Evolutionary conservation across 139 green algal species (phyloP), one percentile per base, ranked within the genome.

Genomic region (Bryopsis sp.): DNA sequence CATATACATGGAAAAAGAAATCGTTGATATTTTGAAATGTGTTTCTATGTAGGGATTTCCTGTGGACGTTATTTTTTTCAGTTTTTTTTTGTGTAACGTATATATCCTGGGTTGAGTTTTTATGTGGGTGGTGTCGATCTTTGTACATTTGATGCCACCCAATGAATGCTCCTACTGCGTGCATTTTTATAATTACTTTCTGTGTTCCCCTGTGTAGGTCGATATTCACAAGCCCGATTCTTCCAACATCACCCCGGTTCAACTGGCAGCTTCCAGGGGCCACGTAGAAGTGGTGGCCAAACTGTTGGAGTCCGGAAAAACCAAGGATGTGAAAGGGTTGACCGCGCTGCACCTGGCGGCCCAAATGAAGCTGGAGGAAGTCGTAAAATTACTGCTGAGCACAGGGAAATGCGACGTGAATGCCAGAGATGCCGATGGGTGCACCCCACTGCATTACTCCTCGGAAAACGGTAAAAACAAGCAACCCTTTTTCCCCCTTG

Each of bases 381-480:
- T 81, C 57, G 75, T 58, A 1, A 29, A 32, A 7, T 69, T 71
- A 29, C n/a, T 81, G 22, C 60, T 81, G 38, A 50, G 48, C 0
- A 34, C 63, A 1, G 59, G 43, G 22, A 74, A 60, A 26, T 74
- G 69, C n/a, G 64, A 77, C 39, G 47, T 72, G 7, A 72, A 47
- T 34, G 64, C 66, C 57, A 81, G 74, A 61, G 75, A 81, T 57
- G 54, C 39, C 1, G 80, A 85, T 36, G 73, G 78, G 38, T 85
- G 78, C 78, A 77, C 76, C 36, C 59, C 80, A 38, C 64, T 86
- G 19, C 78, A 86, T 72, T 59, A 76, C 37, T 74, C 80, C 2
- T 58, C 75, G 2, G 59, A 66, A 33, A 71, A 58, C 26, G 72
- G 77, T 47, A 70, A 81, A 48, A 50, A 46, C 28, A 38, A 58